A percentile compares a stretch with the other conserved stretches of the same genome.
phyloP scores from a whole-genome alignment of 1,139 yeast species.

The Scheffersomyces stambukii region DNA sequence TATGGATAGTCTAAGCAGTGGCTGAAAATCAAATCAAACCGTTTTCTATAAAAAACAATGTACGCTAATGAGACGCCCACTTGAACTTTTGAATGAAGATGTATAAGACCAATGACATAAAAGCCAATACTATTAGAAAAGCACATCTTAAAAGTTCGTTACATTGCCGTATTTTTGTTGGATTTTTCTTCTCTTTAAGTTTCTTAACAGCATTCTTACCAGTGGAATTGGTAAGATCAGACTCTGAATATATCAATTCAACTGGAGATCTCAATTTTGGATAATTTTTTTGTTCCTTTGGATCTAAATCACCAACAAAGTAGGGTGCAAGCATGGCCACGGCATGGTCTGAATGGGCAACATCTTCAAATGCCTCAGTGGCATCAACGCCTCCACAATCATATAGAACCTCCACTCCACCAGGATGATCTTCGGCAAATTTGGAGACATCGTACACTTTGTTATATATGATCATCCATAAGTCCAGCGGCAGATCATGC shows the following conservation, averaged over 20 bases:
- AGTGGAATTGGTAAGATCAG: constrained; percentile 2
- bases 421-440: constrained; percentile 56
- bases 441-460: constrained; percentile 57
- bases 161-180: constrained; percentile 5
- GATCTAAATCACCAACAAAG: constrained; percentile 28
- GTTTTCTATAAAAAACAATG: constrained; percentile 60
- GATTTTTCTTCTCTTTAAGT: constrained; percentile 4
- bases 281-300: constrained; percentile 13
- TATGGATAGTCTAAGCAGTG: too few relatives aligned
- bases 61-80: constrained; percentile 49
- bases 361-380: constrained; percentile 54
- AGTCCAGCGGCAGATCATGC: constrained; percentile 45
- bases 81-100: constrained; percentile 27
- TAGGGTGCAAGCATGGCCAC: constrained; percentile 36
- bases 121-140: constrained; percentile 18
- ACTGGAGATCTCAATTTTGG: too few relatives aligned
- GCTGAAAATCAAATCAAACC: constrained; percentile 65
- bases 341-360: constrained; percentile 46
- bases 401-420: constrained; percentile 63
- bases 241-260: too few relatives aligned
- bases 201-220: constrained; percentile 1
- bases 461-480: constrained; percentile 67
- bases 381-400: constrained; percentile 77
- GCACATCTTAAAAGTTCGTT: constrained; percentile 14
- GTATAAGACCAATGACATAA: constrained; percentile 23